Evolutionary conservation across 768 basidiomycete species (phyloP).

Genomic region (Panaeolus papilionaceus): DNA sequence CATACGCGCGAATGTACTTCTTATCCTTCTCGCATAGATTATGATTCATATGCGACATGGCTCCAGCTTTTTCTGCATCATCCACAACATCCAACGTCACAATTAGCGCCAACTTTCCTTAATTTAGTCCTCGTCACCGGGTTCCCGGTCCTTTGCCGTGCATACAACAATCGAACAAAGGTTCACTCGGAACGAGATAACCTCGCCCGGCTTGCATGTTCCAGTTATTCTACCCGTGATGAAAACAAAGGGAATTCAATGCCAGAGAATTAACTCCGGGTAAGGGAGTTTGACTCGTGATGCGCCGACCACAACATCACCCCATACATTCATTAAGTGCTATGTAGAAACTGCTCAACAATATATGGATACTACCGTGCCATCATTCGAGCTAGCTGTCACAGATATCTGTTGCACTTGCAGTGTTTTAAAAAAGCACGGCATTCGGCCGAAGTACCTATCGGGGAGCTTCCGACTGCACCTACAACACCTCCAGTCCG

Average conservation of each 20-base stretch:
- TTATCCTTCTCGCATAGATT: background rate
- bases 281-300: background rate
- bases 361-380: background rate
- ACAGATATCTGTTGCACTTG: background rate
- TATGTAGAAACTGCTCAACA: background rate
- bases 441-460: slow-evolving; percentile 7
- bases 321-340: background rate
- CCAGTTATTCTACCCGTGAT: background rate
- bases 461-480: background rate
- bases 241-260: slow-evolving; percentile 4
- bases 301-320: background rate
- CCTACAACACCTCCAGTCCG: background rate
- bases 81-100: background rate
- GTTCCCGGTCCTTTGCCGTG: background rate
- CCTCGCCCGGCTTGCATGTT: background rate
- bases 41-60: background rate
- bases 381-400: background rate
- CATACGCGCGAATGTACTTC: background rate
- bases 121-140: background rate
- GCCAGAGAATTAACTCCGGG: background rate
- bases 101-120: slow-evolving; percentile 2
- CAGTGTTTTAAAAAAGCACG: background rate
- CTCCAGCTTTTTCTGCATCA: background rate
- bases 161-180: background rate
- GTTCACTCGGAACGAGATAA: background rate